phyloP scores from a whole-genome alignment of 179 eudicot species.

The Dionaea muscipula region DNA sequence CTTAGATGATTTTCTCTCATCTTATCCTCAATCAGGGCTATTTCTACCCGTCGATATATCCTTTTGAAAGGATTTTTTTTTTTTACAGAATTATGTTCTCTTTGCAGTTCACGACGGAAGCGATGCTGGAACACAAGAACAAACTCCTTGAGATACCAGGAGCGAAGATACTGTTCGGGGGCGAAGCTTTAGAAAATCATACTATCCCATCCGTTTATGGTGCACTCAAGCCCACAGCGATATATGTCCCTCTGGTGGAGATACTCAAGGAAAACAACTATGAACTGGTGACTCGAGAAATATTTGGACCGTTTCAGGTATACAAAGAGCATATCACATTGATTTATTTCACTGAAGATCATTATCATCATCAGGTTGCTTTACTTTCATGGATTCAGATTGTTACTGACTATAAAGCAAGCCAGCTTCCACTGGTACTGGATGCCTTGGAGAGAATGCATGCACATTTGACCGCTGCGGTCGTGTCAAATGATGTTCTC shows the following conservation, averaged over 20 bases:
- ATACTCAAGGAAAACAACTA: conserved; percentile 61
- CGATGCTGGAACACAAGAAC: conserved; percentile 62
- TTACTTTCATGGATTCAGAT: conserved; percentile 25
- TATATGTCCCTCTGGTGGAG: conserved; percentile 79
- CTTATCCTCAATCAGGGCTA: no score
- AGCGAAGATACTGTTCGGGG: conserved; percentile 75
- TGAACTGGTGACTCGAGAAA: conserved; percentile 74
- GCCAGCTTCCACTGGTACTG: conserved; percentile 61
- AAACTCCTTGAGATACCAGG: conserved; percentile 75
- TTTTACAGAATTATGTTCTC: no score
- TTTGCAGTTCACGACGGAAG: conserved; percentile 69
- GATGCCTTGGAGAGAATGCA: conserved; percentile 89
- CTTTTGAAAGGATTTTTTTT: not conserved
- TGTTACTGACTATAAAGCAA: conserved; percentile 69
- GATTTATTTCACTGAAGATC: not conserved
- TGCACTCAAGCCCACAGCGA: conserved; percentile 86
- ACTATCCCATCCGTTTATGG: conserved; percentile 69
- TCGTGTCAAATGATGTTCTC: conserved; percentile 69
- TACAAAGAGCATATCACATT: conserved; percentile 4
- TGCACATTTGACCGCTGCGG: conserved; percentile 98
- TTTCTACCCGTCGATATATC: no score
- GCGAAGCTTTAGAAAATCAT: conserved; percentile 70
- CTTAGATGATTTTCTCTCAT: no score
- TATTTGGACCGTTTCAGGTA: conserved; percentile 98
- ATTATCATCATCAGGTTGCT: not conserved